These are phyloP conservation scores for Hanseniaspora mollemarum DNA, from an alignment of 805 yeast species.

Conservation along the genomic window DNA sequence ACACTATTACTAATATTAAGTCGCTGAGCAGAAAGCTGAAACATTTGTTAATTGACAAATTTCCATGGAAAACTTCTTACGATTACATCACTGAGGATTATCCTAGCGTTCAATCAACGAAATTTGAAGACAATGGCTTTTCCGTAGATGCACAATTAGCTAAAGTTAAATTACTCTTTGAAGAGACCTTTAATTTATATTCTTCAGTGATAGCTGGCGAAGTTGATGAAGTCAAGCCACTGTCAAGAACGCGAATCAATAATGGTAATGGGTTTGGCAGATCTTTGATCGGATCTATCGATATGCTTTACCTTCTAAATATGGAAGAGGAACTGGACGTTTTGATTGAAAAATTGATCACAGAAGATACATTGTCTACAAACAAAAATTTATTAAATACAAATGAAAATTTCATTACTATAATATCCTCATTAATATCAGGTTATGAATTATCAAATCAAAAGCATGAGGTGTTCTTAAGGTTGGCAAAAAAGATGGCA, in stretches of 20 bases:
- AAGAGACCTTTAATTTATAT: slow-evolving; percentile 37
- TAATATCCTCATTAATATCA: slow-evolving; percentile 42
- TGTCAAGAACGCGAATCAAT: slow-evolving; percentile 28
- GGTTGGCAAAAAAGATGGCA: slow-evolving; percentile 37
- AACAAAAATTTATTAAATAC: slow-evolving; percentile 36
- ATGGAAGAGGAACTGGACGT: slow-evolving; percentile 32
- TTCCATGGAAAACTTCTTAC: slow-evolving; percentile 21
- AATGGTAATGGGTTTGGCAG: slow-evolving; percentile 44
- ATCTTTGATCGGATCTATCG: slow-evolving; percentile 41
- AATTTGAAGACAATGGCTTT: slow-evolving; percentile 27
- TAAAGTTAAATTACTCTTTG: slow-evolving; percentile 31
- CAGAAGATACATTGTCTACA: slow-evolving; percentile 33
- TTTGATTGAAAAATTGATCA: slow-evolving; percentile 31
- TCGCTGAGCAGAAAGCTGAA: slow-evolving; percentile 19
- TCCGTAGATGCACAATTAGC: slow-evolving; percentile 24
- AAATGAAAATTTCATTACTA: slow-evolving; percentile 42
- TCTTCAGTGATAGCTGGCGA: slow-evolving; percentile 35
- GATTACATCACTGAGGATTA: slow-evolving; percentile 18
- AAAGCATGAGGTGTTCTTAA: slow-evolving; percentile 27
- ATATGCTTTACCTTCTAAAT: slow-evolving; percentile 40
- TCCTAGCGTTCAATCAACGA: slow-evolving; percentile 26
- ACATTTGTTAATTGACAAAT: slow-evolving; percentile 25
- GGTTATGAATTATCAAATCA: slow-evolving; percentile 41
- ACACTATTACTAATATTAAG: slow-evolving; percentile 20
- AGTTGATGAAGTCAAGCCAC: slow-evolving; percentile 35